These are phyloP conservation scores for Mucor velutinosus DNA, from an alignment of 371 early-diverging fungal genomes.

Conservation along the genomic window DNA sequence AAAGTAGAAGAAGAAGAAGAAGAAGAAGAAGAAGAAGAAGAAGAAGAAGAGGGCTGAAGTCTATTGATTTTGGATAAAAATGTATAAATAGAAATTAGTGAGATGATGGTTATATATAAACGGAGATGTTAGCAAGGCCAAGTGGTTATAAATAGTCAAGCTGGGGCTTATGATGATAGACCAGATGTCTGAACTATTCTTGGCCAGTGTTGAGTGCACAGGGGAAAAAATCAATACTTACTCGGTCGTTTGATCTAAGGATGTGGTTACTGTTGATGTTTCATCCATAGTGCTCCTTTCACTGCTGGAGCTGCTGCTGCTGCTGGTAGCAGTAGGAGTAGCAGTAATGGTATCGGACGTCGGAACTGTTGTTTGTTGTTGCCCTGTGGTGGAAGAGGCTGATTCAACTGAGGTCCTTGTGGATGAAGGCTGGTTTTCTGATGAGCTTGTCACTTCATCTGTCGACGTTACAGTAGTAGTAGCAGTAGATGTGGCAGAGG, in stretches of 20 bases:
- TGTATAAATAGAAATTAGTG: slow-evolving; percentile 17
- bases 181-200: not conserved
- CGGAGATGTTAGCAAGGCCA: slow-evolving; percentile 16
- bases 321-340: not conserved
- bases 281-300: not conserved
- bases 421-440: not conserved
- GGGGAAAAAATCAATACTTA: not conserved
- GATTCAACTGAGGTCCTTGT: not conserved
- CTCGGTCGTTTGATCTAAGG: not conserved
- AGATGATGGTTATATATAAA: slow-evolving; percentile 3
- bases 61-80: slow-evolving; percentile 7
- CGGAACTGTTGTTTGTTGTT: not conserved
- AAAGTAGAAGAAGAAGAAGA: no score
- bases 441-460: not conserved
- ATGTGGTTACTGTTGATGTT: not conserved
- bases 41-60: slow-evolving; percentile 6
- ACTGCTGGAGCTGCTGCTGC: not conserved
- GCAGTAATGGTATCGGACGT: not conserved
- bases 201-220: not conserved
- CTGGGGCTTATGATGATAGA: slow-evolving; percentile 10
- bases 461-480: slow-evolving; percentile 1
- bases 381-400: not conserved
- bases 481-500: not conserved
- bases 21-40: not conserved
- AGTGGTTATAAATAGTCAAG: slow-evolving; percentile 8